Evolutionary conservation across 176 grass and related monocot genomes (phyloP), one percentile per base, ranked within the genome.

Genomic region (Elaeis guineensis): DNA sequence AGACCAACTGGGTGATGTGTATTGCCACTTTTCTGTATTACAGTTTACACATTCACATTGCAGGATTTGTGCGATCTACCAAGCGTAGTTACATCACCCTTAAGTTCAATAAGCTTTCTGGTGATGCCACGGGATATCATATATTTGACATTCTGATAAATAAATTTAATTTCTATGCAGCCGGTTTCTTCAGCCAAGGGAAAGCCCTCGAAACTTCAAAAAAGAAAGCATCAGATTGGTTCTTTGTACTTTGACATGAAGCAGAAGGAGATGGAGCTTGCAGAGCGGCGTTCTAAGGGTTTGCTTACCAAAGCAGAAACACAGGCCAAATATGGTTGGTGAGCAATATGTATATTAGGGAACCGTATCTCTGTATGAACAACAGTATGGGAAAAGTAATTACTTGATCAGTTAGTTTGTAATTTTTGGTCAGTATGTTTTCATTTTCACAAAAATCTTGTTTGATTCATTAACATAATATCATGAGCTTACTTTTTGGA

Each of bases 221-320:
- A 98, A 65, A 85, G 87, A 75, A 98, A 92, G 70, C 93, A 98
- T 75, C 93, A 98, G 69, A 98, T 98, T 19, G 87, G 93, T 52
- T 78, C 84, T 16, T 64, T 98, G 26, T 89, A 53, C 57, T 83
- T 51, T 58, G 93, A 98, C 67, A 91, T 98, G 93, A 89, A 29
- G 63, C 72, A 81, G 67, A 98, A 92, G 55, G 93, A 98, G 73
- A 98, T 85, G 84, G 93, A 98, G 71, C 81, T 98, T 50, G 52
- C 82, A 0, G 93, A 98, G 73, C 83, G 93, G 22, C 84, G 93
- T 52, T 17, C 93, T 5, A 91, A 75, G 73, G 93, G 93, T 63
- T 74, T 91, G 69, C 93, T 98, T 55, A 98, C 93, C 0, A 98
- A 98, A 73, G 73, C 93, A 32, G 87, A 98, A 61, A 98, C 93